Percentiles rank a stretch among this genome's conserved stretches.
Evolutionary conservation across 768 basidiomycete species (phyloP).

Genomic region (Agaricus subrufescens): DNA sequence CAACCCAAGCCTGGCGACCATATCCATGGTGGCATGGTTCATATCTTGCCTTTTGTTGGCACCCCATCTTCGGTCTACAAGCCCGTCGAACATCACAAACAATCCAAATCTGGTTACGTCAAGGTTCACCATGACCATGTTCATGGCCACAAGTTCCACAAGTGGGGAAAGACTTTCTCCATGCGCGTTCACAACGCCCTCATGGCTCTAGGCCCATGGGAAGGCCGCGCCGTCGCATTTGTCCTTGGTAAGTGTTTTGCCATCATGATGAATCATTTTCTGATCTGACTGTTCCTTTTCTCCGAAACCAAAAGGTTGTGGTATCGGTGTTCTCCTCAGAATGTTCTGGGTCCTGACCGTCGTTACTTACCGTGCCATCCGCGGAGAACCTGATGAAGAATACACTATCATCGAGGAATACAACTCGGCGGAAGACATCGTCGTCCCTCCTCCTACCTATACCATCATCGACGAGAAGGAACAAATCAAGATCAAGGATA

Average conservation of each 20-base stretch:
- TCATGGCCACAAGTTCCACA: slow-evolving; percentile 23
- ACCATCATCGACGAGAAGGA: slow-evolving; percentile 47
- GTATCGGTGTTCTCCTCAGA: slow-evolving; percentile 75
- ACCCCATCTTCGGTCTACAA: slow-evolving; percentile 17
- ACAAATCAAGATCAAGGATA: slow-evolving; percentile 16
- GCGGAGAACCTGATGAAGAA: slow-evolving; percentile 32
- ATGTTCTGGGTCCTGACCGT: slow-evolving; percentile 75
- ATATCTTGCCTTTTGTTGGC: slow-evolving; percentile 30
- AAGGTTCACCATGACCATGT: slow-evolving; percentile 16
- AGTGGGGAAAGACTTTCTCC: slow-evolving; percentile 39
- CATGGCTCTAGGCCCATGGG: slow-evolving; percentile 74
- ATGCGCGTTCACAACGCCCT: slow-evolving; percentile 61
- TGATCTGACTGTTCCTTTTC: too few species aligned
- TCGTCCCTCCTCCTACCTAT: slow-evolving; percentile 55
- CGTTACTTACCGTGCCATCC: slow-evolving; percentile 53
- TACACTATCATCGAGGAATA: slow-evolving; percentile 37
- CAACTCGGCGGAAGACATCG: slow-evolving; percentile 43
- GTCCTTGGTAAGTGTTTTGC: slow-evolving; percentile 52
- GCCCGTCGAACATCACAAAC: not conserved
- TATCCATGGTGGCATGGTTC: slow-evolving; percentile 20
- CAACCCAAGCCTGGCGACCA: slow-evolving; percentile 8
- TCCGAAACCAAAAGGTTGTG: slow-evolving; percentile 50
- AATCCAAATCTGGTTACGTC: slow-evolving; percentile 14
- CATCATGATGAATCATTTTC: not conserved
- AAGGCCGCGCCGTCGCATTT: slow-evolving; percentile 78